Conservation (phyloP, 306 rosid genomes). For the Quercus suber region DNA sequence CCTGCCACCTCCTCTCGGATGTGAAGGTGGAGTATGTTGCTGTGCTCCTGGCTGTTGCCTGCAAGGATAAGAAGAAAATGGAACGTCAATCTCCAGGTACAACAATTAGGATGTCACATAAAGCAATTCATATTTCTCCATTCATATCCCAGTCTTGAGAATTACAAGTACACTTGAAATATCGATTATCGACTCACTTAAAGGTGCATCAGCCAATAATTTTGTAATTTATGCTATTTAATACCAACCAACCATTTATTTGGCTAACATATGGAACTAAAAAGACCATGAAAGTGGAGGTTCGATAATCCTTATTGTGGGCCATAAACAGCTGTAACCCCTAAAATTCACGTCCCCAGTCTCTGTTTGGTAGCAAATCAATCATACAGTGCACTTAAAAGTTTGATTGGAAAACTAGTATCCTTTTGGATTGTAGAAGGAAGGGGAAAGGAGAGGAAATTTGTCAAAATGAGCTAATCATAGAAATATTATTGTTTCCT, state of each 20-base stretch:
- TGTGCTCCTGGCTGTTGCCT: conserved; percentile 90
- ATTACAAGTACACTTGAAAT: neutral
- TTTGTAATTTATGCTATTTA: neutral
- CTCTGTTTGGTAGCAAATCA: neutral
- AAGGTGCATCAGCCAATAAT: neutral
- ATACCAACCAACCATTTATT: neutral
- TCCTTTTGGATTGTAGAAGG: neutral
- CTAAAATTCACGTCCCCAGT: neutral
- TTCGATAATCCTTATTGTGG: neutral
- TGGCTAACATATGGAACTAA: neutral
- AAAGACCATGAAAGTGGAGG: neutral
- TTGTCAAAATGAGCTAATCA: neutral
- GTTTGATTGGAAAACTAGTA: neutral
- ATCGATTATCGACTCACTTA: neutral
- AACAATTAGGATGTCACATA: neutral
- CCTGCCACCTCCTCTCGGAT: conserved; percentile 57
- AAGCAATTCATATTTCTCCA: neutral
- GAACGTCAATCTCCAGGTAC: neutral
- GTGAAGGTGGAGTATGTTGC: conserved; percentile 47
- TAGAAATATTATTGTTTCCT: neutral
- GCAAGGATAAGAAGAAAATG: conserved; percentile 18
- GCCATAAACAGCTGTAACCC: neutral
- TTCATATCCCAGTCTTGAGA: conserved; percentile 2
- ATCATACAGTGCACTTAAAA: neutral
- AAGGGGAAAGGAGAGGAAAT: neutral